A percentile compares a stretch with the other conserved stretches of the same genome.
These are phyloP conservation scores for Chaetomium tenue DNA, from an alignment of 495 filamentous ascomycete genomes.

Conservation along the genomic window DNA sequence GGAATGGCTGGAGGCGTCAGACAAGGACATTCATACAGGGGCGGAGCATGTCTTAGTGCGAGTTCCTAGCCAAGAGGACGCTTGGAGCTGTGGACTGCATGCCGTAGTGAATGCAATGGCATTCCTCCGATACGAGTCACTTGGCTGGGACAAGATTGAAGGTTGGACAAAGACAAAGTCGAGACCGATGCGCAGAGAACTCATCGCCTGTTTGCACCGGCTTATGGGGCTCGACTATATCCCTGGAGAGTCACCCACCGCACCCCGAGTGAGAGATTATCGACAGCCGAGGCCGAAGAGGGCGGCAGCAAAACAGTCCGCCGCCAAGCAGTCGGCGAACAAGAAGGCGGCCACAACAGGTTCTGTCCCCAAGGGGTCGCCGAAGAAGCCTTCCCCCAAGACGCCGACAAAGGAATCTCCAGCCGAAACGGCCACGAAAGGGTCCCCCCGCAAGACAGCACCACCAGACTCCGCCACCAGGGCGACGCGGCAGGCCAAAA, in stretches of 20 bases:
- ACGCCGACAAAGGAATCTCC: too few species aligned
- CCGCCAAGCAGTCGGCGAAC: too few species aligned
- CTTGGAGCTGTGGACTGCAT: conserved; percentile 25
- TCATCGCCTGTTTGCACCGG: conserved; percentile 1
- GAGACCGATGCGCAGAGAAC: background rate
- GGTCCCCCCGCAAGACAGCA: too few species aligned
- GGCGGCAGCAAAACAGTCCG: too few species aligned
- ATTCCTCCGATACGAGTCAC: conserved; percentile 21
- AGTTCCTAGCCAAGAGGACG: conserved; percentile 8
- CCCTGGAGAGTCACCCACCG: background rate
- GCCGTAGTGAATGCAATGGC: conserved; percentile 22
- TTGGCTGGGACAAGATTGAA: conserved; percentile 22
- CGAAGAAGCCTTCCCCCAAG: too few species aligned
- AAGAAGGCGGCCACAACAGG: too few species aligned
- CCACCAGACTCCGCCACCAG: background rate
- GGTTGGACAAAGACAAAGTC: background rate
- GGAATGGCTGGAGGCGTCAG: background rate
- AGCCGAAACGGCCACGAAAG: too few species aligned
- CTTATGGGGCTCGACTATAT: conserved; percentile 2
- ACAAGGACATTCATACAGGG: background rate
- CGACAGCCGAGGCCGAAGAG: background rate
- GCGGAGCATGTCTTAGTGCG: background rate
- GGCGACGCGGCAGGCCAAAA: background rate
- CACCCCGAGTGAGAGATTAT: background rate
- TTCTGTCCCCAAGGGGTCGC: too few species aligned